Conservation (phyloP, 2,329 filamentous ascomycete genomes). For the Anisogramma anomala region DNA sequence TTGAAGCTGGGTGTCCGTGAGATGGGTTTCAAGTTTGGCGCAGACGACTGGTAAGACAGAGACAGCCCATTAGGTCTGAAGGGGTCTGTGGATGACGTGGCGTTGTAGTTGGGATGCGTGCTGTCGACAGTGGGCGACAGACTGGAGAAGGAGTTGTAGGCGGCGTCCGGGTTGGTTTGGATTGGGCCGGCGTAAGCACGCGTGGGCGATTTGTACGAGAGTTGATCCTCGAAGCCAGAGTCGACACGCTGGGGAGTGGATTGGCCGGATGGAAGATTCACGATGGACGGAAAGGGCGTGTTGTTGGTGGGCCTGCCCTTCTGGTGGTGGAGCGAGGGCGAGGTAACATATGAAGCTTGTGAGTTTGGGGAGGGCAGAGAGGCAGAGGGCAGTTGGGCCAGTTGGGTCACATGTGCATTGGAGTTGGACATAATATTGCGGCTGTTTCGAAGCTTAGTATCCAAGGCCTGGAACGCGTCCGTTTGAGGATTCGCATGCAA, state of each 20-base stretch:
- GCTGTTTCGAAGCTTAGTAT: slow-evolving; percentile 16
- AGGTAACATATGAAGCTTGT: slow-evolving; percentile 10
- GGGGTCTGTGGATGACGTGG: slow-evolving; percentile 8
- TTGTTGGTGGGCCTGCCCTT: slow-evolving; percentile 22
- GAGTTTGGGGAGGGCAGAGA: slow-evolving; percentile 11
- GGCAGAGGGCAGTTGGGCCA: slow-evolving; percentile 8
- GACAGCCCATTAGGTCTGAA: slow-evolving; percentile 18
- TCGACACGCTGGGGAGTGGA: slow-evolving; percentile 12
- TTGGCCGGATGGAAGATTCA: slow-evolving; percentile 13
- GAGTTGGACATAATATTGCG: slow-evolving; percentile 17
- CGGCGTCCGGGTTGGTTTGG: slow-evolving; percentile 15
- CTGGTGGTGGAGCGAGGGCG: slow-evolving; percentile 6
- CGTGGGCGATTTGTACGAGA: slow-evolving; percentile 11
- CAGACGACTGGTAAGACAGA: slow-evolving; percentile 30
- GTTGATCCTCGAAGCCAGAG: slow-evolving; percentile 11
- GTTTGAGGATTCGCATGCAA: slow-evolving; percentile 17
- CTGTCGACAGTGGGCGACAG: slow-evolving; percentile 15
- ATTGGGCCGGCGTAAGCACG: slow-evolving; percentile 8
- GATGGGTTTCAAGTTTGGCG: slow-evolving; percentile 37
- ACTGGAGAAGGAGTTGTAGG: slow-evolving; percentile 14
- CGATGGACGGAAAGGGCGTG: slow-evolving; percentile 21
- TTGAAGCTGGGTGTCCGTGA: slow-evolving; percentile 52
- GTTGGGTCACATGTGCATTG: slow-evolving; percentile 14
- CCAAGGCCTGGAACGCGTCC: slow-evolving; percentile 17
- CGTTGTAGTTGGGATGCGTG: slow-evolving; percentile 11